Evolutionary conservation across 2,329 filamentous ascomycete genomes (phyloP), one percentile per base, ranked within the genome.

Genomic region (Aspergillus fructus): DNA sequence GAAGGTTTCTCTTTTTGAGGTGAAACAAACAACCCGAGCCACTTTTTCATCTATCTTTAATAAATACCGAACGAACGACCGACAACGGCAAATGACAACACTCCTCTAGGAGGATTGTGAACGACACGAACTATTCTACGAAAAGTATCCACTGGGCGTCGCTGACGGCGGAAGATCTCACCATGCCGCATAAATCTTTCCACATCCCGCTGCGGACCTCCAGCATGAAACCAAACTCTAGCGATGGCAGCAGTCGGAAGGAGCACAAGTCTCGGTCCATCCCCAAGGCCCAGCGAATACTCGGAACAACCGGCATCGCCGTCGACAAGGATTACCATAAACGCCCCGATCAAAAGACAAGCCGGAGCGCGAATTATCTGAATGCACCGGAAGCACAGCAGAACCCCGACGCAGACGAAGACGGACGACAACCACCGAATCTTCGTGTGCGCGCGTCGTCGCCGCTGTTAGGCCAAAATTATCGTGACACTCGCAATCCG

Each of bases 381-480:
- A 75, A 71, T 57, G 72, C 76, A 17, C 71, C 75, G n/a, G 70
- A 76, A 41, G 73, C 70, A 37, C 71, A 71, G 55, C 64, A 65
- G 19, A 63, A 61, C 45, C 65, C 67, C 43, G 58, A 57, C 17
- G 58, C 40, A 23, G 61, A 47, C 56, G 58, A 67, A 55, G 59
- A 30, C 6, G 56, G 39, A 34, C 43, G 62, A 5, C 69, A 68
- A 9, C 60, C 65, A 11, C 70, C 66, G 23, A 64, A 68, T 52
- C 63, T 79, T 33, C 69, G 70, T n/a, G 72, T 74, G 39, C 75
- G 77, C 58, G 73, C 77, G 49, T 81, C 78, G 1, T 81, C 79
- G 9, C 78, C 78, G 17, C 60, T 79, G 41, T 63, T 81, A 11
- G 76, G 77, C 21, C 69, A 77, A 17, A 66, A 70, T 9, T 76